phyloP scores from a whole-genome alignment of 768 basidiomycete genomes.

The Suillus discolor region DNA sequence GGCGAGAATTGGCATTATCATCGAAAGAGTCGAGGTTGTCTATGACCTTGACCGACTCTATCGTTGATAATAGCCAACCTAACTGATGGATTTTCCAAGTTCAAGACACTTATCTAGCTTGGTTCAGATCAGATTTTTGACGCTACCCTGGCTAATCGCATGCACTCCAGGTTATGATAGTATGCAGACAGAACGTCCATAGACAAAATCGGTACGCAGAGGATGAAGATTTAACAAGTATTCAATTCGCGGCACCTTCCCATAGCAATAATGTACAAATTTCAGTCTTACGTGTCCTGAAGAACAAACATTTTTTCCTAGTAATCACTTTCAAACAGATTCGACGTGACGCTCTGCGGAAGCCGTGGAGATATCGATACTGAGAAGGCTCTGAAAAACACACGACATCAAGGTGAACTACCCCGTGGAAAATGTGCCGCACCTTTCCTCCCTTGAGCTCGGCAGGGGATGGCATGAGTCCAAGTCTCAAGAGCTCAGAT shows the following conservation, averaged over 20 bases:
- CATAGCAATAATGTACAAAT: neutral
- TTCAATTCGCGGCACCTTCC: neutral
- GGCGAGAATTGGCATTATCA: neutral
- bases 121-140: neutral
- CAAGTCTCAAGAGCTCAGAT: constrained; percentile 75
- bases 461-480: constrained; percentile 76
- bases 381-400: constrained; percentile 27
- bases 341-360: constrained; percentile 6
- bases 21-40: neutral
- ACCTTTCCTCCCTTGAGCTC: constrained; percentile 81
- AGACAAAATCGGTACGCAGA: neutral
- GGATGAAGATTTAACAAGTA: neutral
- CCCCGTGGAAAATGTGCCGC: constrained; percentile 13
- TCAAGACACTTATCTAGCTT: neutral
- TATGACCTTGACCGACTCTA: neutral
- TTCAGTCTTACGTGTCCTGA: neutral
- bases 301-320: neutral
- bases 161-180: neutral
- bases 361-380: constrained; percentile 30
- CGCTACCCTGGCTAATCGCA: neutral
- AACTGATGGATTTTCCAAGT: neutral
- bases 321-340: neutral
- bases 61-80: neutral
- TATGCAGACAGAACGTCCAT: neutral
- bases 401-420: neutral